Base-by-base conservation (phyloP, 495 filamentous ascomycete genomes). In the Talaromyces thailandensis region DNA sequence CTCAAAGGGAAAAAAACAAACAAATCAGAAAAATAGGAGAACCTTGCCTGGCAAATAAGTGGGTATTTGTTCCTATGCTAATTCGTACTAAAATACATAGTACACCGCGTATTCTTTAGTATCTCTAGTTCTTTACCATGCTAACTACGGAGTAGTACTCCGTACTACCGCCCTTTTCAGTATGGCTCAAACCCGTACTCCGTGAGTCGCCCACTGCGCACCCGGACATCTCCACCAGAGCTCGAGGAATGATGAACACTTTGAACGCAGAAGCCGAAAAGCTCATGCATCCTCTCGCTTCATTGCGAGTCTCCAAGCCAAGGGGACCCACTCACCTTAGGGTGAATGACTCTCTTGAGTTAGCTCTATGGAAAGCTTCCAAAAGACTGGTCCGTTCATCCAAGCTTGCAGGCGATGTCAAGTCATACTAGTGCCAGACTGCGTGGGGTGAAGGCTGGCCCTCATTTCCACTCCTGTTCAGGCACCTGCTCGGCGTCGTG, bases 391-490 rank as follows among this genome's bases (percentile, higher is more conserved):
- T 53, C 23, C 50, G 50, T 53, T 53, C 50, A 48, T 53, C 23
- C 50, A 26, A 53, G 25, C 50, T 53, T 53, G 23, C 23, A 53
- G 45, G 50, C 18, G 11, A 53, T 53, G 50, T 51, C 48, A 18
- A 48, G 16, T 32, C 31, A 32, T 32, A 1, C 26, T 55, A 55
- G 51, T 55, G 51, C 51, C n/a, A 14, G 51, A 25, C 55, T 57
- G 55, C 55, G 55, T 57, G 55, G 55, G 55, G 55, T 32, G 55
- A 55, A 35, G 52, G 52, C 52, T 26, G 7, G 23, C 52, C 23
- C 12, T 57, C 55, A 57, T 57, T 57, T 57, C 55, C 55, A 57
- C 29, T 57, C 26, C 55, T 31, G 26, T 57, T n/a, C n/a, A n/a
- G 55, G 55, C 14, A 35, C 26, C 16, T 31, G 55, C 55, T 57